A percentile compares a stretch with the other conserved stretches of the same genome.
phyloP scores from a whole-genome alignment of 352 stramenopile genomes.

The Phytophthora rubi region DNA sequence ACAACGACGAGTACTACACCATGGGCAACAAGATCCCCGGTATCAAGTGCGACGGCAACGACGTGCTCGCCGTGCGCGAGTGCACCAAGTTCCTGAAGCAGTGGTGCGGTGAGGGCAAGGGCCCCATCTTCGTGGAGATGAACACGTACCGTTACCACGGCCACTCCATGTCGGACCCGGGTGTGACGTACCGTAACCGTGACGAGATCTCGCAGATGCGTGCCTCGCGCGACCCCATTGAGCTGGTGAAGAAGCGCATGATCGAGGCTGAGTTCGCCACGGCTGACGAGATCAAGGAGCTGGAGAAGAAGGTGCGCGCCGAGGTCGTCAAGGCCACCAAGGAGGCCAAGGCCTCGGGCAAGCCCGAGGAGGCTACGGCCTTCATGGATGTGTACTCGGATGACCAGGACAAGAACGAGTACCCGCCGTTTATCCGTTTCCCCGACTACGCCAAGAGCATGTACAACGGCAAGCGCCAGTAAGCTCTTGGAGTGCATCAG shows the following conservation, averaged over 20 bases:
- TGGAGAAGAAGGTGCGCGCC: slow-evolving; percentile 98
- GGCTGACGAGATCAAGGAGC: slow-evolving; percentile 98
- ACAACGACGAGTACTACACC: slow-evolving; percentile 99
- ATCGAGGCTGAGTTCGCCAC: slow-evolving; percentile 95
- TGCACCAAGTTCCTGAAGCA: slow-evolving; percentile 98
- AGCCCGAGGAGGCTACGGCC: slow-evolving; percentile 55
- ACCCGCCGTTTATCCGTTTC: slow-evolving; percentile 97
- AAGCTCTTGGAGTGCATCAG: slow-evolving; percentile 19
- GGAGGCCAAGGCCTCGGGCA: slow-evolving; percentile 87
- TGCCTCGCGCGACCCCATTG: slow-evolving; percentile 98
- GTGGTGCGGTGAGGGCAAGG: slow-evolving; percentile 95
- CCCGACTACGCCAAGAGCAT: slow-evolving; percentile 96
- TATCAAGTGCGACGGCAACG: slow-evolving; percentile 99
- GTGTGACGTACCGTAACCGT: slow-evolving; percentile 99
- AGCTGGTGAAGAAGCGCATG: slow-evolving; percentile 98
- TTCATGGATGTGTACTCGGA: slow-evolving; percentile 93
- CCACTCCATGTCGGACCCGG: slow-evolving; percentile 99
- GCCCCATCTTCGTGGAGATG: slow-evolving; percentile 99
- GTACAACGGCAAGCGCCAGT: slow-evolving; percentile 81
- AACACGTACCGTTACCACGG: slow-evolving; percentile 99
- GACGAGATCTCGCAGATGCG: slow-evolving; percentile 99
- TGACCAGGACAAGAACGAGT: slow-evolving; percentile 90
- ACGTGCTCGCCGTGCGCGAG: slow-evolving; percentile 97
- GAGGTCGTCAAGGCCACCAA: slow-evolving; percentile 97
- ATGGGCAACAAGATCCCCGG: slow-evolving; percentile 99